These are phyloP conservation scores for Spergularia marina DNA, from an alignment of 148 eudicot genomes.

Conservation along the genomic window DNA sequence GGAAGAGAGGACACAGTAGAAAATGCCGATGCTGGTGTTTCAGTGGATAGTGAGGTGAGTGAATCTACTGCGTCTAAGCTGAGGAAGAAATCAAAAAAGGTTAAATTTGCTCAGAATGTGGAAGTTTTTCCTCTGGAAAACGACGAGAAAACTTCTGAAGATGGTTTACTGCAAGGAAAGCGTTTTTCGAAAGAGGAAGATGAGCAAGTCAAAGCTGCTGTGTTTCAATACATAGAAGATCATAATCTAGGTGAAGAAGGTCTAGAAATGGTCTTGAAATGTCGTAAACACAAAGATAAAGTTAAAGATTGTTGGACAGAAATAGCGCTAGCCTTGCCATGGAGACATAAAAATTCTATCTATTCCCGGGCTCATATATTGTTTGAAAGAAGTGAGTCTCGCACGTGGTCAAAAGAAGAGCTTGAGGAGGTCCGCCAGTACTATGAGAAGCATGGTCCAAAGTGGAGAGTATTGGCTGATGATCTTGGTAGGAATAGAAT, in stretches of 20 bases:
- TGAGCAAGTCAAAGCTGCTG: conserved; percentile 35
- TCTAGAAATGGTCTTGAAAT: conserved; percentile 36
- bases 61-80: conserved; percentile 5
- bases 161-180: conserved; percentile 21
- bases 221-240: conserved; percentile 31
- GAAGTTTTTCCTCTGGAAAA: conserved; percentile 23
- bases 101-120: conserved; percentile 28
- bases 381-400: conserved; percentile 34
- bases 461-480: conserved; percentile 32
- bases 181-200: conserved; percentile 45
- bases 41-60: neutral
- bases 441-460: conserved; percentile 31
- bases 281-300: conserved; percentile 19
- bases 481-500: conserved; percentile 34
- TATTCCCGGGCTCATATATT: conserved; percentile 34
- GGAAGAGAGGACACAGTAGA: neutral
- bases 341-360: conserved; percentile 25
- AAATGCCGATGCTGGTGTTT: conserved; percentile 3
- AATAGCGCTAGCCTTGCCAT: conserved; percentile 33
- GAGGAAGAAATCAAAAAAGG: conserved; percentile 28
- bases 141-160: too few relatives aligned
- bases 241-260: conserved; percentile 37
- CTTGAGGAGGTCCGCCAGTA: conserved; percentile 20
- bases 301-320: conserved; percentile 37
- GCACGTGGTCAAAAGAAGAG: conserved; percentile 38